Evolutionary conservation across 495 filamentous ascomycete species (phyloP), one percentile per base, ranked within the genome.

Genomic region (Poronia punctata): DNA sequence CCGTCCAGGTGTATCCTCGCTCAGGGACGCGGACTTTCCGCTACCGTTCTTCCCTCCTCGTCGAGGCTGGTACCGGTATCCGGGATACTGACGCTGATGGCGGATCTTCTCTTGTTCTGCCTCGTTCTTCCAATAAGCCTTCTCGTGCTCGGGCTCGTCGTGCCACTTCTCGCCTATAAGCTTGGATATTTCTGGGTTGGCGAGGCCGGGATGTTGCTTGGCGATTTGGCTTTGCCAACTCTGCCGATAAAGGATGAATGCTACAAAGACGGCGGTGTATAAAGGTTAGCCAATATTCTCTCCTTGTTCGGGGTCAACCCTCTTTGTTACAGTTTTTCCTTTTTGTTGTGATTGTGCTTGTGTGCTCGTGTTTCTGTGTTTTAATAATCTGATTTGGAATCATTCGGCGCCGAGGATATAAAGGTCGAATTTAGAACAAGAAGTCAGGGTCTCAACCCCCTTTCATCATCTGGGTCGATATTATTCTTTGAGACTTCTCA

Each of bases 171-270:
- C 82, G 29, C 93, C 92, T 53, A 97, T 95, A 50, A 96, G 92
- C 64, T 97, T 97, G 25, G 92, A 97, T 43, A 98, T 95, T 35
- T 98, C 88, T 4, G 92, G 92, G 62, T 98, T 98, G 23, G 93
- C 79, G 48, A 95, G 77, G 28, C 88, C 87, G 5, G 89, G 92
- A 55, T 96, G 73, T 51, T 84, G 78, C 8, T 79, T 72, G 6
- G 90, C 83, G 7, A 96, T 84, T 7, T 74, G 65, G 5, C 80
- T 79, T 66, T 97, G 92, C 55, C 92, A 81, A 61, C 93, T 86
- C 59, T 97, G 92, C 20, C 92, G 85, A 66, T 95, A 98, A 50
- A 98, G 75, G 50, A 98, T 98, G 64, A 98, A 98, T 24, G 93
- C 92, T 98, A 59, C 49, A 54, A 28, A 39, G 41, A 43, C 20